These are phyloP conservation scores for Ceraceosorus guamensis DNA, from an alignment of 1,284 basidiomycete species.

Conservation along the genomic window DNA sequence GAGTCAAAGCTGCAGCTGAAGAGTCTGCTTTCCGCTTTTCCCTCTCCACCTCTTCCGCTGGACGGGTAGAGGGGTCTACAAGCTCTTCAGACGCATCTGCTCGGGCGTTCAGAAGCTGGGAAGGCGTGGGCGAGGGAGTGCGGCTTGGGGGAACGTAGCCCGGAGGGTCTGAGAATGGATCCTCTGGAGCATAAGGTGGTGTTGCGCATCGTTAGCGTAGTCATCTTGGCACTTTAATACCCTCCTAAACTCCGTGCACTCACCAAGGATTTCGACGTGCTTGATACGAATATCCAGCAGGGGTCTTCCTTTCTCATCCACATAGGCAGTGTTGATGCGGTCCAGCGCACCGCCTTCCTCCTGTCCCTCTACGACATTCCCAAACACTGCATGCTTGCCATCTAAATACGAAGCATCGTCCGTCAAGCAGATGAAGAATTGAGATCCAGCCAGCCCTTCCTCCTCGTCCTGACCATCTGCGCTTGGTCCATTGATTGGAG, in stretches of 20 bases:
- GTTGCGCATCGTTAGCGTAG: no score
- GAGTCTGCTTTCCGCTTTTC: constrained; percentile 75
- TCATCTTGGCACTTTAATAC: no score
- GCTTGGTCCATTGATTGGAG: background rate
- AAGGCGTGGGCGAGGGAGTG: constrained; percentile 58
- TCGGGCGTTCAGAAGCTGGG: constrained; percentile 51
- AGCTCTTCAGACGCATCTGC: constrained; percentile 63
- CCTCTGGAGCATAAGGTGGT: no score
- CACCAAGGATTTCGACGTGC: constrained; percentile 76
- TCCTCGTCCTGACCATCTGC: constrained; percentile 56
- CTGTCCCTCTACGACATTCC: constrained; percentile 85
- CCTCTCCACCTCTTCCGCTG: constrained; percentile 74
- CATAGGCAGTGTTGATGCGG: constrained; percentile 83
- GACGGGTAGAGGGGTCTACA: constrained; percentile 52
- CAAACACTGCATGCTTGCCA: constrained; percentile 90
- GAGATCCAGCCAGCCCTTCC: constrained; percentile 74
- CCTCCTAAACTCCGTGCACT: background rate
- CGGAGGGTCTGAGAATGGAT: no score
- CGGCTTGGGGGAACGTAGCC: constrained; percentile 31
- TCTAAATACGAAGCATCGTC: constrained; percentile 91
- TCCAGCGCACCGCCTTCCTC: constrained; percentile 66
- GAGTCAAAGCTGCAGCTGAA: constrained; percentile 81
- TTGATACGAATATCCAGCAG: constrained; percentile 87
- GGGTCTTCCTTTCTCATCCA: constrained; percentile 79
- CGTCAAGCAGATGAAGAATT: constrained; percentile 90